These are phyloP conservation scores for Escallonia rubra DNA, from an alignment of 129 eudicot genomes.

Conservation along the genomic window DNA sequence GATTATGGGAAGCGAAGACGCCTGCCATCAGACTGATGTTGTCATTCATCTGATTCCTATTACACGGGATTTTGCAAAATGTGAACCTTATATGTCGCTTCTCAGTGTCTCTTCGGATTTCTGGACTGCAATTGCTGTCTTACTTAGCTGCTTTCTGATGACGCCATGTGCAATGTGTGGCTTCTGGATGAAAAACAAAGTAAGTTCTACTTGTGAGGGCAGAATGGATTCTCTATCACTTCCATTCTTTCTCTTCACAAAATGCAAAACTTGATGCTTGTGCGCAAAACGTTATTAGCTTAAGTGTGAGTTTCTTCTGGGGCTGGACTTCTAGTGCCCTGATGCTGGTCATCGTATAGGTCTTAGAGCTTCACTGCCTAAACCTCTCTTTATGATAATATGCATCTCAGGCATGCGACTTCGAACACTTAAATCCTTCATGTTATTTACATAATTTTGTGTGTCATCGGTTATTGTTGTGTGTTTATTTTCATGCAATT, in stretches of 20 bases:
- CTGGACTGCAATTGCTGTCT: conserved; percentile 9
- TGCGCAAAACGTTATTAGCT: conserved; percentile 36
- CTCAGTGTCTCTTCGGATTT: conserved; percentile 9
- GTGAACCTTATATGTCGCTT: conserved; percentile 9
- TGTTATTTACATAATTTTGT: conserved; percentile 10
- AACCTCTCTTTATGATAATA: conserved; percentile 11
- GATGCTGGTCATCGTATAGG: conserved; percentile 21
- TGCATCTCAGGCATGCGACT: conserved; percentile 19
- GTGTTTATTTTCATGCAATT: neutral
- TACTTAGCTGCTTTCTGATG: conserved; percentile 17
- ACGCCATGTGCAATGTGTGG: conserved; percentile 26
- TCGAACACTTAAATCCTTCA: conserved; percentile 17
- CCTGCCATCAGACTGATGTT: conserved; percentile 64
- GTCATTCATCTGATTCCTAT: conserved; percentile 3
- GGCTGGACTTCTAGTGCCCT: conserved; percentile 23
- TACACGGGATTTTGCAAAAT: conserved; percentile 6
- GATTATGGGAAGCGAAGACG: conserved; percentile 88
- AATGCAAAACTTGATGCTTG: conserved; percentile 28
- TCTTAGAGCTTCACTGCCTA: conserved; percentile 12
- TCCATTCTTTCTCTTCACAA: conserved; percentile 17
- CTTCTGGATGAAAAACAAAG: conserved; percentile 37
- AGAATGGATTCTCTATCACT: conserved; percentile 20
- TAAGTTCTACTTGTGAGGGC: conserved; percentile 54
- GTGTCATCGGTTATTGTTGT: conserved; percentile 4
- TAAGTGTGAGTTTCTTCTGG: conserved; percentile 40